Percentiles rank a stretch among this genome's conserved stretches.
phyloP scores from a whole-genome alignment of 208 protist species.

The Herpetomonas samuelpessoai region DNA sequence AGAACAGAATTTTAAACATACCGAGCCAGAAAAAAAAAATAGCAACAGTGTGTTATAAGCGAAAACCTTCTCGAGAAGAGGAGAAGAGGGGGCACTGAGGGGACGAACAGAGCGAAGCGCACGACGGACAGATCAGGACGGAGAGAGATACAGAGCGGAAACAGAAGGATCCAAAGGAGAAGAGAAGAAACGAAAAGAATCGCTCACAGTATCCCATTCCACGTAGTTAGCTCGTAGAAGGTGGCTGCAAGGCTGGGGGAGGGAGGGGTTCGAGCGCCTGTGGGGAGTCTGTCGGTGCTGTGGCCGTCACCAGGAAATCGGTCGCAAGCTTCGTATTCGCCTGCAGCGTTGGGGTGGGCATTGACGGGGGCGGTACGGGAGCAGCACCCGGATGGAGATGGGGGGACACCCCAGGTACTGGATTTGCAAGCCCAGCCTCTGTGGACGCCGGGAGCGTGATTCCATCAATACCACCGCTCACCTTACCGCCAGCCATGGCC shows the following conservation, averaged over 20 bases:
- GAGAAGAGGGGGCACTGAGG: no score
- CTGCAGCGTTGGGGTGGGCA: not conserved
- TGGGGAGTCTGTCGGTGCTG: not conserved
- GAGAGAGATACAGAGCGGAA: not conserved
- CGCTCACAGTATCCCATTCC: not conserved
- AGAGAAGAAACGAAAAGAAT: constrained; percentile 1
- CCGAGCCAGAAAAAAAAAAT: not conserved
- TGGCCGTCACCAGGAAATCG: not conserved
- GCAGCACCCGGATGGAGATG: not conserved
- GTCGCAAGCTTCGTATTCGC: constrained; percentile 1
- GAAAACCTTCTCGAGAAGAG: not conserved
- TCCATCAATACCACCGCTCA: no score
- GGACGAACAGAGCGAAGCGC: no score
- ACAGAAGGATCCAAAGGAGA: constrained; percentile 4
- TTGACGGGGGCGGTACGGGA: not conserved
- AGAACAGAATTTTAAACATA: not conserved
- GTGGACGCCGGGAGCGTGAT: no score
- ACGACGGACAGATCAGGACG: no score
- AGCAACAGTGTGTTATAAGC: constrained; percentile 4
- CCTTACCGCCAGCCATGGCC: not conserved
- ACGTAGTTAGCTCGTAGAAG: no score
- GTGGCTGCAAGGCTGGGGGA: not conserved
- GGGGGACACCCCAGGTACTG: no score
- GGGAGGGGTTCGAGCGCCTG: not conserved
- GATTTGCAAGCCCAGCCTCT: no score